Evolutionary conservation across 257 asterid genomes (phyloP).

Genomic region (Craterostigma plantagineum): DNA sequence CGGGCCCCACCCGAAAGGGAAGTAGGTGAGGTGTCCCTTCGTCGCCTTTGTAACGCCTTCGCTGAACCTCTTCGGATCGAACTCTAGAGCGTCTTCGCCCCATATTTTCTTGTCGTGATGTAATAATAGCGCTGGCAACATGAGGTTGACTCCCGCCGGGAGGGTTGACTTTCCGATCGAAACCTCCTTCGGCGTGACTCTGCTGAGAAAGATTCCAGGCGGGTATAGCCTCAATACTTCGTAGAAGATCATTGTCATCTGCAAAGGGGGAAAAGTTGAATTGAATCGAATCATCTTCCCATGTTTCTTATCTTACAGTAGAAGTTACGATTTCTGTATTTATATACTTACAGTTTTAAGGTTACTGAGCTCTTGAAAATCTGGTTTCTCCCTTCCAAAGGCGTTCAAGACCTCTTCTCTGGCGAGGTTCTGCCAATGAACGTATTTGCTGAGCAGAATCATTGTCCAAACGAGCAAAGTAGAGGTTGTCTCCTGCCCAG

Average conservation of each 20-base stretch:
- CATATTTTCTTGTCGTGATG: constrained; percentile 27
- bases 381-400: constrained; percentile 16
- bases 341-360: constrained; percentile 30
- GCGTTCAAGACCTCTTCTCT: constrained; percentile 29
- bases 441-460: constrained; percentile 24
- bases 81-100: constrained; percentile 44
- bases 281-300: no score
- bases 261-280: neutral
- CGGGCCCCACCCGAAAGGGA: constrained; percentile 40
- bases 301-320: no score
- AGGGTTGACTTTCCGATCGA: constrained; percentile 15
- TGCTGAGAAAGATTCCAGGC: constrained; percentile 9
- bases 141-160: constrained; percentile 21
- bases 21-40: constrained; percentile 8
- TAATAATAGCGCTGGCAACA: constrained; percentile 15
- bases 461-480: constrained; percentile 35
- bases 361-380: constrained; percentile 19
- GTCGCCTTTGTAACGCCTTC: constrained; percentile 29
- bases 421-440: constrained; percentile 36
- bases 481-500: constrained; percentile 49
- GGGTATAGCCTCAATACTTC: constrained; percentile 43
- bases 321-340: no score
- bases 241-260: constrained; percentile 36
- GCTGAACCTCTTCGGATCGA: constrained; percentile 34
- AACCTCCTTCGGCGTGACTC: constrained; percentile 12